Evolutionary conservation across 2,329 filamentous ascomycete genomes (phyloP).

Genomic region (Trichothecium roseum): DNA sequence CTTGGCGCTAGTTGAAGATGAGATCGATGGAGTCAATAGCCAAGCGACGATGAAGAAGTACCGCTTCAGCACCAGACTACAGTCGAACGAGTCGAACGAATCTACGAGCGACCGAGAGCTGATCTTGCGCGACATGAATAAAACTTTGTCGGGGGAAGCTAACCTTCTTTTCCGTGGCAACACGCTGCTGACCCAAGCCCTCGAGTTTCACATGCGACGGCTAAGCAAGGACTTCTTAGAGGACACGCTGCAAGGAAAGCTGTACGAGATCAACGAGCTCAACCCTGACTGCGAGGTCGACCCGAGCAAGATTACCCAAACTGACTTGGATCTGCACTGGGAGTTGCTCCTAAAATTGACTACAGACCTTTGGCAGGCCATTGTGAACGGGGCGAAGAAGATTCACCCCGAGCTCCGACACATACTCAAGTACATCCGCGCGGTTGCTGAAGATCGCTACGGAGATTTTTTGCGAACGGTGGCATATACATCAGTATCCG

Average conservation of each 20-base stretch:
- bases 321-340: constrained; percentile 80
- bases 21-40: constrained; percentile 86
- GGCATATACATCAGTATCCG: constrained; percentile 87
- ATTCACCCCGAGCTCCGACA: constrained; percentile 74
- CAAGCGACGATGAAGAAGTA: constrained; percentile 66
- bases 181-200: constrained; percentile 80
- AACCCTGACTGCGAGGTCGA: constrained; percentile 95
- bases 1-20: constrained; percentile 86
- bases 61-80: constrained; percentile 61
- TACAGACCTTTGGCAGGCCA: constrained; percentile 76
- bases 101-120: constrained; percentile 56
- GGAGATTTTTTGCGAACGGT: constrained; percentile 86
- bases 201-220: constrained; percentile 93
- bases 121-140: constrained; percentile 67
- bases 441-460: constrained; percentile 88
- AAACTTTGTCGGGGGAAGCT: constrained; percentile 73
- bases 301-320: constrained; percentile 57
- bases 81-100: constrained; percentile 59
- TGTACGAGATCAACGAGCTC: constrained; percentile 79
- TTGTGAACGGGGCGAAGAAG: constrained; percentile 61
- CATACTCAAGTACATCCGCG: constrained; percentile 82
- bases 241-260: constrained; percentile 74
- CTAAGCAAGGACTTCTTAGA: constrained; percentile 89
- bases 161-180: constrained; percentile 95
- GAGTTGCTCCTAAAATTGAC: constrained; percentile 64